Evolutionary conservation across 148 eudicot genomes (phyloP), one percentile per base, ranked within the genome.

Genomic region (Agrostemma githago): DNA sequence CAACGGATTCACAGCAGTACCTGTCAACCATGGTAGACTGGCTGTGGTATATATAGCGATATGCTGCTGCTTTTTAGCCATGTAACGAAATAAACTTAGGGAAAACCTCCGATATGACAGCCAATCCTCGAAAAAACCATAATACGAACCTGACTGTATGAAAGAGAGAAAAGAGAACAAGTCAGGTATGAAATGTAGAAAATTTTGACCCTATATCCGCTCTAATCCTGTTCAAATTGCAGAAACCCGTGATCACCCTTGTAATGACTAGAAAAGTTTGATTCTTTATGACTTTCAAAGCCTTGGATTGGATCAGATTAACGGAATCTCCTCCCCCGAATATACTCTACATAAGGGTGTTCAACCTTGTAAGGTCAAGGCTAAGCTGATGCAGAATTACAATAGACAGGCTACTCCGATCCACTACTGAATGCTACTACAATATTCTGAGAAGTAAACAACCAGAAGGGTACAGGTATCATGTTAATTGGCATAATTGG

Each of bases 21-120:
- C 97, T 17, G 98, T 93, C 91, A 93, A 85, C 98, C 98, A 93
- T 84, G 98, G 98, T 68, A 94, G 85, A 85, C 98, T 94, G 65
- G 98, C 98, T 41, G 98, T 94, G 12, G 98, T 94, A 79, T 88
- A 91, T 83, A 94, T 91, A 6, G 93, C 90, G 53, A 94, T 85
- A 76, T 89, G 91, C 79, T 89, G 91, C 79, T 84, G 89, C 78
- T 89, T 87, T 80, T 88, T 88, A 59, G 87, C 93, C 97, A 89
- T 91, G 37, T 16, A 60, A 74, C 3, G 14, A 38, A 61, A 8
- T 2, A 5, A 3, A 20, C 15, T 42, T 8, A 8, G 26, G 19
- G 17, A 7, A 40, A 58, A 14, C 76, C 73, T 48, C 57, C 56
- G 9, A 10, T 38, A 14, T 44, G 56, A 59, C 37, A 15, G 26